Base-by-base conservation (phyloP, 169 alveolate genomes). In the Theileria parva region DNA sequence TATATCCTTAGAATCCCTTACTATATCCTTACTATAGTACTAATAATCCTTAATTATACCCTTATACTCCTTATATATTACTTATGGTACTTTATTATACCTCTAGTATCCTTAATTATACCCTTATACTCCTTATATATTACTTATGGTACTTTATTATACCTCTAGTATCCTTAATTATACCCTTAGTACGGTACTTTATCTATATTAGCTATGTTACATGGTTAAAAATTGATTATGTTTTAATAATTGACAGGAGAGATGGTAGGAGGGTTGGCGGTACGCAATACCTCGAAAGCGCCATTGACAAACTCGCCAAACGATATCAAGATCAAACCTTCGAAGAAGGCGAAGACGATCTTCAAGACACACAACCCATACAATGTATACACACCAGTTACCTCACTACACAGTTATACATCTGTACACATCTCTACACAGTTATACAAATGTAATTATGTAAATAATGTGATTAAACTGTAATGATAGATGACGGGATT, bases 281-380 rank as follows among this genome's bases (percentile, higher is more conserved):
- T 32, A 93, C 96, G 1, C 94, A 93, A 28, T 93, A 88, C 55
- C 74, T 93, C 55, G 96, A 93, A 63, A 91, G 81, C 25, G 94
- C 95, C 3, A 93, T 93, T 55, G 95, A 91, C 72, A 92, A 92
- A 55, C 88, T 93, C 63, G 91, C 94, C 17, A 87, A 92, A 68
- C 70, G 95, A 61, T 93, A 93, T 61, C 95, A 92, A 73, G 84
- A 91, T 75, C 91, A 81, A 74, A 85, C 89, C 37, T 89, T 88
- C n/a, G 74, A 73, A 15, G 94, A 91, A 19, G 95, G 86, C 39
- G 85, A 64, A 48, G 85, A 80, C 27, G 93, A 86, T 9, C 1
- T 44, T 4, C 53, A 44, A 44, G 53, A 44, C 1, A 11, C 53
- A 44, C 53, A 44, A 44, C 53, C 53, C 12, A 44, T 44, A 4